Percentiles rank a stretch among this genome's conserved stretches.
Evolutionary conservation across 306 rosid species (phyloP).

Genomic region (Lathyrus sativus): DNA sequence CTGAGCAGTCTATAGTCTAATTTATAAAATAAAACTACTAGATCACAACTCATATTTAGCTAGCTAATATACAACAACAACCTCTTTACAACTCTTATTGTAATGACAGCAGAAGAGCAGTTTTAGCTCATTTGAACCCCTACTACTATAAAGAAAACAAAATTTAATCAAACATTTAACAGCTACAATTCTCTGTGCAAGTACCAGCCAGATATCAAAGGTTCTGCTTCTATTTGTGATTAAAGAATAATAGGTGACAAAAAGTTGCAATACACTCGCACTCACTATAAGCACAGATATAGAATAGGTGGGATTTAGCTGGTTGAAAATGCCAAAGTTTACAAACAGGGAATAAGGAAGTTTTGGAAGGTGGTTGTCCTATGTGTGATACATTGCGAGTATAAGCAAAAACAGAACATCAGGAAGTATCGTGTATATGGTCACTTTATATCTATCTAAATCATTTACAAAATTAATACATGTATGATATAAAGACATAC

Average conservation of each 20-base stretch:
- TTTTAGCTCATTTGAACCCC: no score
- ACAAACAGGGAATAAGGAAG: background rate
- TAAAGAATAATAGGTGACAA: conserved; percentile 10
- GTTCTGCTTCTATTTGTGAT: conserved; percentile 4
- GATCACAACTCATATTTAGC: no score
- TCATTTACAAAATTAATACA: conserved; percentile 35
- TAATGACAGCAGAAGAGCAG: no score
- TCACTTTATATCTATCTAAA: conserved; percentile 20
- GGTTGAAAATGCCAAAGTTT: background rate
- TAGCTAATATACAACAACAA: no score
- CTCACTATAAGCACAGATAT: background rate
- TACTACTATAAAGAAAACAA: conserved; percentile 15
- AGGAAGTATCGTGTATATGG: conserved; percentile 14
- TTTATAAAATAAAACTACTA: no score
- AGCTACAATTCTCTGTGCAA: background rate
- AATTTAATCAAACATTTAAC: background rate
- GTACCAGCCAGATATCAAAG: conserved; percentile 9
- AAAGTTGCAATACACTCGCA: background rate
- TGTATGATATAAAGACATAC: conserved; percentile 29
- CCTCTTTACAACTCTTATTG: no score
- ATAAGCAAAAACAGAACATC: background rate
- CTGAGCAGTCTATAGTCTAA: no score
- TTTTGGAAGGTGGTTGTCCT: background rate
- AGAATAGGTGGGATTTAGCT: background rate
- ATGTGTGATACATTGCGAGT: background rate